Percentiles rank a stretch among this genome's conserved stretches.
These are phyloP conservation scores for Cryptosporidium viatorum DNA, from an alignment of 169 alveolate genomes.

Conservation along the genomic window DNA sequence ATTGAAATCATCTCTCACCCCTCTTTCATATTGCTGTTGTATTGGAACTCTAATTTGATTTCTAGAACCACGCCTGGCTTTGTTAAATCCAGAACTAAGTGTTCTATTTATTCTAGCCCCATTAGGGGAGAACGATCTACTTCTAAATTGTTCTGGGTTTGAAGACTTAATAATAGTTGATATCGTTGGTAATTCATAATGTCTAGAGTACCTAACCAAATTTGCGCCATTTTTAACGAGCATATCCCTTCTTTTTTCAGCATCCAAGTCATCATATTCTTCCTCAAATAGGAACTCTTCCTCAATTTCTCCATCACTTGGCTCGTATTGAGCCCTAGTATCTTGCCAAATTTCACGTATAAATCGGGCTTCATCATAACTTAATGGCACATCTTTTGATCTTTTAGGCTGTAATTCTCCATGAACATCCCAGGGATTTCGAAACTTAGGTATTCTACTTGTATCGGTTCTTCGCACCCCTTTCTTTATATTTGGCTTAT, in stretches of 20 bases:
- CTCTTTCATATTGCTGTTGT: background rate
- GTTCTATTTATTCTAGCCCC: background rate
- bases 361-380: slow-evolving; percentile 64
- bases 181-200: slow-evolving; percentile 67
- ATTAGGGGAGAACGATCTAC: slow-evolving; percentile 57
- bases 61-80: background rate
- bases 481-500: slow-evolving; percentile 21
- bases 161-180: slow-evolving; percentile 59
- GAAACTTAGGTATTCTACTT: slow-evolving; percentile 57
- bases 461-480: slow-evolving; percentile 11
- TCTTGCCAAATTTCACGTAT: slow-evolving; percentile 75
- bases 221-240: slow-evolving; percentile 55
- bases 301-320: slow-evolving; percentile 73
- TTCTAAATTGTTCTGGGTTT: slow-evolving; percentile 72
- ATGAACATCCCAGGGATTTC: slow-evolving; percentile 44
- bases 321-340: slow-evolving; percentile 73
- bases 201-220: slow-evolving; percentile 63
- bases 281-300: slow-evolving; percentile 67
- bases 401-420: slow-evolving; percentile 4
- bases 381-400: slow-evolving; percentile 40
- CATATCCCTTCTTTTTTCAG: slow-evolving; percentile 49
- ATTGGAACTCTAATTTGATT: background rate
- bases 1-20: background rate
- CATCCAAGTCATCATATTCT: slow-evolving; percentile 48
- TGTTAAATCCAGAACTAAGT: background rate